These are phyloP conservation scores for Microbotryum lychnidis-dioicae DNA, from an alignment of 1,284 basidiomycete genomes.

Conservation along the genomic window DNA sequence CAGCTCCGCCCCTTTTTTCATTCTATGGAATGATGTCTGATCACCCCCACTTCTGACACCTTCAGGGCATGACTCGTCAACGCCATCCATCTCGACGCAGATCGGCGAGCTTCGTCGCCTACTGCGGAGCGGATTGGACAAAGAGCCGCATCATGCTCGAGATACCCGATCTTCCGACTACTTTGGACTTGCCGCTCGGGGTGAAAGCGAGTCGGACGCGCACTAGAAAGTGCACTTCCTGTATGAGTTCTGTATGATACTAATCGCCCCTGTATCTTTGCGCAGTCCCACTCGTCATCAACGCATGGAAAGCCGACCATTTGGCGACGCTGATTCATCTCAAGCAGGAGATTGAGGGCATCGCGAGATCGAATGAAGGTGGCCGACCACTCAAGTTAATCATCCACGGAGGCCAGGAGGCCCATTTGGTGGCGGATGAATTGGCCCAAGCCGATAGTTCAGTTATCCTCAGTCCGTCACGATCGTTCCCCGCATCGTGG, in stretches of 20 bases:
- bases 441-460: conserved; percentile 60
- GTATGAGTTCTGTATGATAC: neutral
- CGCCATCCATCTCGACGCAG: conserved; percentile 56
- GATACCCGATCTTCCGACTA: conserved; percentile 52
- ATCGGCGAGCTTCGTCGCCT: conserved; percentile 60
- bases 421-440: conserved; percentile 63
- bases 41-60: neutral
- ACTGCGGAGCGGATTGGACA: conserved; percentile 47
- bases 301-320: conserved; percentile 60
- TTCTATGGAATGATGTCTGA: too few species aligned
- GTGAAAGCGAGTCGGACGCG: neutral
- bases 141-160: conserved; percentile 49
- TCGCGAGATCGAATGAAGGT: conserved; percentile 45
- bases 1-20: neutral
- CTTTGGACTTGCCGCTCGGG: neutral
- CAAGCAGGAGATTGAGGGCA: conserved; percentile 60
- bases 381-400: conserved; percentile 40
- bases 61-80: conserved; percentile 41
- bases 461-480: conserved; percentile 59
- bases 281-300: conserved; percentile 58
- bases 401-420: conserved; percentile 57
- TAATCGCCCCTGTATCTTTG: conserved; percentile 40
- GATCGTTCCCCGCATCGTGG: conserved; percentile 60
- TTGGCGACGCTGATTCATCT: conserved; percentile 66
- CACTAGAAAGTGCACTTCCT: neutral